These are phyloP conservation scores for Diaporthe aspalathi DNA, from an alignment of 2,329 filamentous ascomycete genomes.

Conservation along the genomic window DNA sequence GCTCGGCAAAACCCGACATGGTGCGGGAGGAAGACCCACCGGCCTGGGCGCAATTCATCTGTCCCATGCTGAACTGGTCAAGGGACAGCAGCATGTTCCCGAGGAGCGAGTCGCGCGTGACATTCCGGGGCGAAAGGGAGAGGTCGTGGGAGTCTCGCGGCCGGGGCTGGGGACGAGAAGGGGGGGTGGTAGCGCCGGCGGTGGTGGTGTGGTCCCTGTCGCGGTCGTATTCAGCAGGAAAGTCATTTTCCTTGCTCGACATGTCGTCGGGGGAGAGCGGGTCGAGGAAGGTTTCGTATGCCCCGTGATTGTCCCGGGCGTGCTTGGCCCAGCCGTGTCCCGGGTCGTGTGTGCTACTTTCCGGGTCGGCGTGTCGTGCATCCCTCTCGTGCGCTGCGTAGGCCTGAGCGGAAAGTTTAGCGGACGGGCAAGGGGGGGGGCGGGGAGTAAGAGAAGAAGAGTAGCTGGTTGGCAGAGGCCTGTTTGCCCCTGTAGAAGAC, in stretches of 20 bases:
- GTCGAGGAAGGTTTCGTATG: conserved; percentile 53
- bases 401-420: conserved; percentile 27
- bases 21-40: conserved; percentile 42
- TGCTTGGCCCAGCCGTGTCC: conserved; percentile 37
- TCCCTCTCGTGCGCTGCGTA: conserved; percentile 33
- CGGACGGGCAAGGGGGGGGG: neutral
- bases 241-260: conserved; percentile 49
- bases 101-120: conserved; percentile 90
- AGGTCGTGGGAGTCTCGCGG: conserved; percentile 84
- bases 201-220: conserved; percentile 45
- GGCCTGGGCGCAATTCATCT: conserved; percentile 49
- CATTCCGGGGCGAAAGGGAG: conserved; percentile 79
- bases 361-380: conserved; percentile 28
- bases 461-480: conserved; percentile 42
- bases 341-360: conserved; percentile 20
- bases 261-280: conserved; percentile 54
- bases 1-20: conserved; percentile 43
- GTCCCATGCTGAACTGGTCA: conserved; percentile 78
- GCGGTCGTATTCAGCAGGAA: conserved; percentile 20
- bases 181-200: conserved; percentile 35
- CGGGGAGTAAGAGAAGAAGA: conserved; percentile 9
- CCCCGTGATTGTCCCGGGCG: conserved; percentile 45
- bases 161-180: conserved; percentile 45
- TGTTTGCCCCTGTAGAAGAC: conserved; percentile 46
- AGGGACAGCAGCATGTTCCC: conserved; percentile 96